Evolutionary conservation across 768 basidiomycete genomes (phyloP), one percentile per base, ranked within the genome.

Genomic region (Leccinum truebloodii): DNA sequence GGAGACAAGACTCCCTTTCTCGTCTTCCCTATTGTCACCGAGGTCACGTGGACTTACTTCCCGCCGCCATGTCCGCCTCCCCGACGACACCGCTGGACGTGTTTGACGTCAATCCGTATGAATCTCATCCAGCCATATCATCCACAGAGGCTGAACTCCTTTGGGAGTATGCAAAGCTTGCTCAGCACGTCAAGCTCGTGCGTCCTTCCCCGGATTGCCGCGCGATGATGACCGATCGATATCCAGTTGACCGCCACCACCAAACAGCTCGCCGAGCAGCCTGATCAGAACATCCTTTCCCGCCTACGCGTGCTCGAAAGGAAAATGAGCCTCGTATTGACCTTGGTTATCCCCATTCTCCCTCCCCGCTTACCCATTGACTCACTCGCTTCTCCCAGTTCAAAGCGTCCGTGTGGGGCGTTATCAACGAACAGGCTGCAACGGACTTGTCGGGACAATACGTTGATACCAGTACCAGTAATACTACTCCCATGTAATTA

Each of bases 401-500:
- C 84, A 95, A 97, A 77, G 94, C 90, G 0, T 96, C 95, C 12
- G 94, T 96, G 1, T 96, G 94, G 94, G 92, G 89, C 14, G 89
- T 95, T 57, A 89, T 97, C 71, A 92, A 89, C 71, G 89, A 92
- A 67, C 88, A 90, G 67, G 82, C 84, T 34, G 69, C 61, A 54
- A 63, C 56, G 12, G 67, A 64, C 53, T 57, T 48, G 48, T 59
- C 66, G 13, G 67, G 49, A 22, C 59, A 65, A 53, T 61, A 64
- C 24, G 55, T 64, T 20, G 67, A 72, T 62, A 60, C 56, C 37
- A 53, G 50, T 30, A 46, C n/a, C 37, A 53, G 50, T 30, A 13
- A 10, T 50, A 63, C 60, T 34, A 51, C 55, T n/a, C 2, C 64
- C 53, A 54, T 65, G 59, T 69, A 69, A 58, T 39, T n/a, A 24